These are phyloP conservation scores for Gossypium thurberi DNA, from an alignment of 345 rosid genomes.

Conservation along the genomic window DNA sequence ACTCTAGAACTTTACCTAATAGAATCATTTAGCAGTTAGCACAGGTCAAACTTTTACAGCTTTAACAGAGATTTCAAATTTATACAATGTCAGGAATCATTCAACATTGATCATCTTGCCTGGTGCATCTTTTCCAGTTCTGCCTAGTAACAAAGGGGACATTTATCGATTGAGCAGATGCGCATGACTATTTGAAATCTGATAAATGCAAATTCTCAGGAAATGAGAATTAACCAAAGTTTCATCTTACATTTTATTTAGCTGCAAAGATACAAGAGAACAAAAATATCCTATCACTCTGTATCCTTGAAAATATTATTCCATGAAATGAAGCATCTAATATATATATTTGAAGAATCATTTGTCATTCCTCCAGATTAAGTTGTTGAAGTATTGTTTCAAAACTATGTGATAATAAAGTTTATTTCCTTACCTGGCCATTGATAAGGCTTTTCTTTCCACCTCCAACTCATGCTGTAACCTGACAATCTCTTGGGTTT, in stretches of 20 bases:
- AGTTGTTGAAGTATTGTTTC: background rate
- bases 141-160: background rate
- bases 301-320: background rate
- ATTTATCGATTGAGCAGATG: background rate
- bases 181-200: background rate
- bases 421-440: slow-evolving; percentile 61
- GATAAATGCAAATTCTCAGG: background rate
- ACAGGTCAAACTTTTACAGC: background rate
- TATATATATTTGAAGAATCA: background rate
- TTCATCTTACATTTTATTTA: background rate
- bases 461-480: slow-evolving; percentile 76
- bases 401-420: background rate
- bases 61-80: background rate
- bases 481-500: slow-evolving; percentile 61
- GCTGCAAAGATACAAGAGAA: background rate
- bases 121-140: background rate
- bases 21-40: background rate
- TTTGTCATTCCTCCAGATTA: background rate
- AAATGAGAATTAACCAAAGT: background rate
- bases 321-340: background rate
- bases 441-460: slow-evolving; percentile 74
- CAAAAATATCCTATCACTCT: background rate
- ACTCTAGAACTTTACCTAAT: background rate
- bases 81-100: background rate
- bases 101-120: background rate